Conservation (phyloP, 192 early-diverging fungal species). For the Anaeromyces robustus region DNA sequence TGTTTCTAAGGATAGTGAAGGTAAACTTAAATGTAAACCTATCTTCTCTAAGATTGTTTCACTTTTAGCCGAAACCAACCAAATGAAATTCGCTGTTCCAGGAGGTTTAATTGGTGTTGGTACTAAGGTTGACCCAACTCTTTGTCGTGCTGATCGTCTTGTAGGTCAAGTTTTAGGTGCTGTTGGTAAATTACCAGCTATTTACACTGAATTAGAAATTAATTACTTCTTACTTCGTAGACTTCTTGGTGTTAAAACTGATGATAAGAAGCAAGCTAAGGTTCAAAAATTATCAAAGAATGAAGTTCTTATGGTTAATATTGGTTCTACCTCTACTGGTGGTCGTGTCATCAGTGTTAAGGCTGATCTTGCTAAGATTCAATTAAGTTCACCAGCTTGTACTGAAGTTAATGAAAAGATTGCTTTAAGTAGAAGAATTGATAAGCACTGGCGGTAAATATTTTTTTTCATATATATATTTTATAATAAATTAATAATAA, state of each 20-base stretch:
- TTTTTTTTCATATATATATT: background rate
- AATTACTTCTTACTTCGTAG: constrained; percentile 92
- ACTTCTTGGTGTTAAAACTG: constrained; percentile 90
- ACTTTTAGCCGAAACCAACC: constrained; percentile 75
- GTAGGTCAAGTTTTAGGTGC: constrained; percentile 88
- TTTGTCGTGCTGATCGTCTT: constrained; percentile 90
- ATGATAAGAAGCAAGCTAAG: constrained; percentile 97
- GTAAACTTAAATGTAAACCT: constrained; percentile 63
- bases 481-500: no score
- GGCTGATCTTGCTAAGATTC: constrained; percentile 86
- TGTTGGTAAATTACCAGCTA: constrained; percentile 79
- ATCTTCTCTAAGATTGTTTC: constrained; percentile 80
- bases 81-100: constrained; percentile 94
- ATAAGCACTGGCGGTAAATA: constrained; percentile 87
- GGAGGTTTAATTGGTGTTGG: constrained; percentile 98
- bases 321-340: constrained; percentile 87
- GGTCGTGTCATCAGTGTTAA: constrained; percentile 89
- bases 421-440: constrained; percentile 86
- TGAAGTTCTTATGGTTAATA: constrained; percentile 91
- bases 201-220: constrained; percentile 91
- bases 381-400: constrained; percentile 78
- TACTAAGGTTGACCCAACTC: constrained; percentile 84
- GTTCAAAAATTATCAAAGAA: constrained; percentile 72
- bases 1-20: constrained; percentile 71
- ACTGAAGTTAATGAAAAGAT: constrained; percentile 93